Evolutionary conservation across 192 early-diverging fungal genomes (phyloP), one percentile per base, ranked within the genome.

Genomic region (Coemansia sp.): DNA sequence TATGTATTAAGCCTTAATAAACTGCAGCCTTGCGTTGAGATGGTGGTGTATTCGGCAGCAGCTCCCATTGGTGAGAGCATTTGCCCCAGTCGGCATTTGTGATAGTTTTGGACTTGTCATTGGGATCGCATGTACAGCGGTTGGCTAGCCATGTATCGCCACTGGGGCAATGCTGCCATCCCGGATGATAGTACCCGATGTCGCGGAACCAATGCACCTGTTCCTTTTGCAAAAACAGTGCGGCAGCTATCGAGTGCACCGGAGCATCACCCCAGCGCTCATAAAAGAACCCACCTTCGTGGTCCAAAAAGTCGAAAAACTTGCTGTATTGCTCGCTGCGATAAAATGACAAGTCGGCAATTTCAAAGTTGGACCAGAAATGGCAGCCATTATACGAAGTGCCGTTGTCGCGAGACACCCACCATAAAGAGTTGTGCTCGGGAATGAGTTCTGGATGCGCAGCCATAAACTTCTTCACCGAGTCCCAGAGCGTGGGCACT

Each of bases 331-430:
- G 46, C 7, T 68, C 35, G 43, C 66, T 65, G 45, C 87, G 68
- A 56, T 86, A 88, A 47, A 93, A 85, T 18, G 84, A 79, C 46
- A 92, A 53, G 57, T 87, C 81, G 35, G 77, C 89, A 55, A 94
- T 93, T 67, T 94, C 92, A 78, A 94, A 94, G 52, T 94, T 94
- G 39, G 84, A 85, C 91, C 92, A 91, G 50, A 86, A 88, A 53
- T 90, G 86, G 62, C 85, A 91, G 7, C 75, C 62, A 48, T 86
- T 85, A 53, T 88, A 87, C n/a, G 61, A 15, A 0, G 62, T 64
- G 51, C 70, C 75, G 47, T 60, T 48, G 50, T 64, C 56, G 35
- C 59, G 51, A 15, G 57, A 30, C 19, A 80, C 49, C 68, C 72
- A 80, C 42, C 57, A 46, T 8, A 53, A 50, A 21, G 65, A 48